phyloP scores from a whole-genome alignment of 2,329 filamentous ascomycete species.

The Calonectria honghensis region DNA sequence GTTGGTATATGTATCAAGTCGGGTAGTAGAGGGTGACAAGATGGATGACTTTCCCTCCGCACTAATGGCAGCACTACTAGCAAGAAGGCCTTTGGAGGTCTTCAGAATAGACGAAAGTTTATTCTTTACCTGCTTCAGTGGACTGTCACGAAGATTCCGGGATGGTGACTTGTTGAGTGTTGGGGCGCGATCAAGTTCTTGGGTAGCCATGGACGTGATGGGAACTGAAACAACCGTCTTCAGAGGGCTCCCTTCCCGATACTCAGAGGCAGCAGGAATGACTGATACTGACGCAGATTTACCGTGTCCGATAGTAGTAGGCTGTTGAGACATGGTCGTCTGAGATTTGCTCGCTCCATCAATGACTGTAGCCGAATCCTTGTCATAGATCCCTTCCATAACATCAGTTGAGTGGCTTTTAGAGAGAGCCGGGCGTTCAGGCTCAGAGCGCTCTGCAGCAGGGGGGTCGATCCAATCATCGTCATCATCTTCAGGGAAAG shows the following conservation, averaged over 20 bases:
- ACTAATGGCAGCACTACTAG: slow-evolving; percentile 81
- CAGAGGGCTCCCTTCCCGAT: slow-evolving; percentile 58
- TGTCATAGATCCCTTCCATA: slow-evolving; percentile 74
- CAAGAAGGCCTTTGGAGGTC: slow-evolving; percentile 89
- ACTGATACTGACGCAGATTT: slow-evolving; percentile 80
- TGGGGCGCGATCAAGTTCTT: slow-evolving; percentile 64
- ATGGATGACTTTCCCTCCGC: slow-evolving; percentile 77
- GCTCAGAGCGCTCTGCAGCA: slow-evolving; percentile 55
- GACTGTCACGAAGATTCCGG: slow-evolving; percentile 80
- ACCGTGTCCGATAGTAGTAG: slow-evolving; percentile 61
- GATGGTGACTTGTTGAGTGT: slow-evolving; percentile 75
- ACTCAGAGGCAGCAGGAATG: slow-evolving; percentile 59
- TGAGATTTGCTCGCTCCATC: slow-evolving; percentile 32
- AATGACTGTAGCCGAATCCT: slow-evolving; percentile 67
- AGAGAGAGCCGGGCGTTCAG: slow-evolving; percentile 68
- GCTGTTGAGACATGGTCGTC: slow-evolving; percentile 38
- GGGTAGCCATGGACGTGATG: slow-evolving; percentile 68
- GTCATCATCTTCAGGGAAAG: slow-evolving; percentile 74
- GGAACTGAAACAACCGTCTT: slow-evolving; percentile 79
- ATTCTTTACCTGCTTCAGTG: slow-evolving; percentile 93
- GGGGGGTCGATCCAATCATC: slow-evolving; percentile 78
- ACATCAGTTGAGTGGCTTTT: slow-evolving; percentile 79
- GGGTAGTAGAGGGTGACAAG: slow-evolving; percentile 71
- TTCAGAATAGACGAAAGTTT: slow-evolving; percentile 94
- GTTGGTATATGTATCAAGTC: slow-evolving; percentile 65